These are phyloP conservation scores for Russula emetica DNA, from an alignment of 768 basidiomycete species.

Conservation along the genomic window DNA sequence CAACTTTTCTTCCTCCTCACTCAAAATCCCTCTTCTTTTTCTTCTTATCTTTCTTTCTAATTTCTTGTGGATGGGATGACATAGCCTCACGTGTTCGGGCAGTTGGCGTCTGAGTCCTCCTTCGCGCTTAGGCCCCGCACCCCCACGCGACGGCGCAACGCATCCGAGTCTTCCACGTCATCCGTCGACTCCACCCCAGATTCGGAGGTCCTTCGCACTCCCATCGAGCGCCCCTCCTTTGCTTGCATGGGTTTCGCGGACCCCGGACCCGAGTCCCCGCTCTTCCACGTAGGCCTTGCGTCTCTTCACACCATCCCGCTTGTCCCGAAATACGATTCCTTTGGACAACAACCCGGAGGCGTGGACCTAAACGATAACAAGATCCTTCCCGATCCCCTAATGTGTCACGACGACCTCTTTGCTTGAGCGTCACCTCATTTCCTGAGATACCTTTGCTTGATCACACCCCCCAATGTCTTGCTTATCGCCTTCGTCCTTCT, in stretches of 20 bases:
- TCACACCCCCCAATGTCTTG: conserved; percentile 10
- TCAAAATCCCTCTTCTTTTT: not conserved
- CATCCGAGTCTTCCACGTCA: conserved; percentile 22
- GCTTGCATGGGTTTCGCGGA: conserved; percentile 27
- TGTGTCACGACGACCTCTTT: conserved; percentile 28
- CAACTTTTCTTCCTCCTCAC: not conserved
- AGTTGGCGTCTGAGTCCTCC: not conserved
- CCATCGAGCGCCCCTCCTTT: conserved; percentile 25
- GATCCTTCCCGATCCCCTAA: conserved; percentile 13
- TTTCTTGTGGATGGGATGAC: not conserved
- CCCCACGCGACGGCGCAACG: conserved; percentile 32
- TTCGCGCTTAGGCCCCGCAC: conserved; percentile 31
- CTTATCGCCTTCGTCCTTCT: not conserved
- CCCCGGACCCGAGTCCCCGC: conserved; percentile 17
- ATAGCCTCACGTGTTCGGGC: conserved; percentile 13
- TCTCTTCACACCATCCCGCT: conserved; percentile 11
- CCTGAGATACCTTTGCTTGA: conserved; percentile 19
- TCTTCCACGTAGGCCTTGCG: conserved; percentile 17
- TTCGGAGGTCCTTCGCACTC: conserved; percentile 24
- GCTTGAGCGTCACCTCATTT: conserved; percentile 15
- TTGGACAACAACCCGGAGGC: not conserved
- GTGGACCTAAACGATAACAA: not conserved
- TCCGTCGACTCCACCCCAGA: conserved; percentile 28
- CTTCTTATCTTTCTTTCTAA: not conserved
- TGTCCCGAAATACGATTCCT: conserved; percentile 4